Evolutionary conservation across 1,284 basidiomycete genomes (phyloP), one percentile per base, ranked within the genome.

Genomic region (Psilocybe mexicana): DNA sequence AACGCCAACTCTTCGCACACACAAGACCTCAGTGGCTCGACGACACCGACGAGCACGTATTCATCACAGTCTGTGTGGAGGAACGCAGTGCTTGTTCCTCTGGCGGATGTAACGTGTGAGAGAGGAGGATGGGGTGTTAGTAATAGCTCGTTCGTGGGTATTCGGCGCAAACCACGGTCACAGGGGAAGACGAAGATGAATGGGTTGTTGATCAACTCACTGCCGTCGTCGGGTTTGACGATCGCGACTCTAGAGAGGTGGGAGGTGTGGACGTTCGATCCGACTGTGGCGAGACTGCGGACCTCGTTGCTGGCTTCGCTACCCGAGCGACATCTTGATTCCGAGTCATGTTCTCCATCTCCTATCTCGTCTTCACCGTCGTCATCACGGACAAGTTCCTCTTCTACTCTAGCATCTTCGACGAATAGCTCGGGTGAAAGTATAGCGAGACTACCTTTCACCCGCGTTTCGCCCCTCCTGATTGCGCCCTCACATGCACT

Each of bases 201-300:
- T 2, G 58, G 63, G 18, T 57, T 60, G 48, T 26, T 62, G 40
- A 55, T 60, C 52, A 59, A 53, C 64, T 66, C 68, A 18, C 28
- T 33, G 43, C 58, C 48, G 26, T 65, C 67, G 2, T 67, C 74
- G 18, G 87, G 87, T 4, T 69, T 92, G 55, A 83, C 86, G 25
- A 66, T 73, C 18, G 78, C 86, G 12, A 84, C 85, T 24, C 70
- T 93, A 49, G 87, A 92, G 61, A 77, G 90, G 56, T 93, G 90
- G 91, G 90, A 93, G 64, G 67, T 89, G 33, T 93, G 90, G 90
- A 80, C 77, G 40, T 88, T 88, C 65, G 87, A 92, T 65, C 82
- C 84, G 3, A 71, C 76, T 3, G 71, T 76, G 18, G 72, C 78
- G 10, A 68, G 70, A 28, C 58, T 87, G 51, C 80, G 80, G 54